Evolutionary conservation across 768 basidiomycete species (phyloP).

Genomic region (Hericium coralloides): DNA sequence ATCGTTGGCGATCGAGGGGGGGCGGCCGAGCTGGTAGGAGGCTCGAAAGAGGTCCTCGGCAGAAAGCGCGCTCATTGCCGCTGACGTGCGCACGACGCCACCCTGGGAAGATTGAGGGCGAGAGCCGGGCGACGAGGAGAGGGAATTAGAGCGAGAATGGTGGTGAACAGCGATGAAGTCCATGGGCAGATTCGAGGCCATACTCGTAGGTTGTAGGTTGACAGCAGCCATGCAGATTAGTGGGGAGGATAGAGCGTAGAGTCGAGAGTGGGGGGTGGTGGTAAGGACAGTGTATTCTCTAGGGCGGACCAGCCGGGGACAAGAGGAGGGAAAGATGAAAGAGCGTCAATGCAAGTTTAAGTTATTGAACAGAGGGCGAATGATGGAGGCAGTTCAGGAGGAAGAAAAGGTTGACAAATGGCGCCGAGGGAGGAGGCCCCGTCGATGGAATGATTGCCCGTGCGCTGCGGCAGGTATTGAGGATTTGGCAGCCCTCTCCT

Average conservation of each 20-base stretch:
- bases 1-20: slow-evolving; percentile 35
- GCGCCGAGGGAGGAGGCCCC: slow-evolving; percentile 7
- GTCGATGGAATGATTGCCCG: slow-evolving; percentile 4
- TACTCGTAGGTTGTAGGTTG: slow-evolving; percentile 19
- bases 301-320: slow-evolving; percentile 53
- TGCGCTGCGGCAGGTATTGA: slow-evolving; percentile 6
- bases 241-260: slow-evolving; percentile 5
- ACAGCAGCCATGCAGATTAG: slow-evolving; percentile 18
- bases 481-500: slow-evolving; percentile 13
- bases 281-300: slow-evolving; percentile 10
- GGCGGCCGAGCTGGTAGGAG: slow-evolving; percentile 42
- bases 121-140: slow-evolving; percentile 66
- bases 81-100: slow-evolving; percentile 41
- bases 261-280: slow-evolving; percentile 17
- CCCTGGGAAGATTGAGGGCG: slow-evolving; percentile 77
- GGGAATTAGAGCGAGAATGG: slow-evolving; percentile 73
- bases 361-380: slow-evolving; percentile 15
- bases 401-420: slow-evolving; percentile 21
- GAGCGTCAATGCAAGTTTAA: slow-evolving; percentile 12
- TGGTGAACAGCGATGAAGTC: slow-evolving; percentile 58
- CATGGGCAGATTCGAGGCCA: slow-evolving; percentile 57
- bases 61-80: slow-evolving; percentile 36
- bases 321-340: slow-evolving; percentile 5
- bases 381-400: slow-evolving; percentile 1
- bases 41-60: slow-evolving; percentile 67